A percentile compares a stretch with the other conserved stretches of the same genome.
These are phyloP conservation scores for Caryopteris hybrid DNA, from an alignment of 305 asterid genomes.

Conservation along the genomic window DNA sequence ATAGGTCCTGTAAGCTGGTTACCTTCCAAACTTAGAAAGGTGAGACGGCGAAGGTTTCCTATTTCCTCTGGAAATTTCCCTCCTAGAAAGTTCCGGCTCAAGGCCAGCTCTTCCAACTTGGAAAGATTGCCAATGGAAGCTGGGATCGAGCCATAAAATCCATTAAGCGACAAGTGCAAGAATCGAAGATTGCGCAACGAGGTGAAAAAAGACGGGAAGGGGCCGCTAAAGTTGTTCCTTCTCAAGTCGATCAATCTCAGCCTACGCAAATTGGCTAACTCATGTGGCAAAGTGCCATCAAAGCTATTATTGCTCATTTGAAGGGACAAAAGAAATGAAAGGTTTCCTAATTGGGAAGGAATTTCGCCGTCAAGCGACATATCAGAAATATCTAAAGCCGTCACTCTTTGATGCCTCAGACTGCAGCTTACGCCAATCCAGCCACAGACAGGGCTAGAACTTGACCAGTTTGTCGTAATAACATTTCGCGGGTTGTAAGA, in stretches of 20 bases:
- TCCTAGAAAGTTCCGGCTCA: background rate
- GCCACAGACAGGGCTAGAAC: background rate
- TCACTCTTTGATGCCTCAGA: background rate
- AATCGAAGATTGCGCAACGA: background rate
- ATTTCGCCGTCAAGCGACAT: background rate
- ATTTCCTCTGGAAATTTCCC: background rate
- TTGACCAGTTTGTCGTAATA: background rate
- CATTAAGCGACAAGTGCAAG: background rate
- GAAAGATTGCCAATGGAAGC: background rate
- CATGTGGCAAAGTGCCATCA: background rate
- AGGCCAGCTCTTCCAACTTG: background rate
- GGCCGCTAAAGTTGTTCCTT: background rate
- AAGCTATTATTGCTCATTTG: background rate
- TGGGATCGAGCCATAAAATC: background rate
- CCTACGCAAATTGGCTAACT: background rate
- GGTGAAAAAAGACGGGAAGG: background rate
- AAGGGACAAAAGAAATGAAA: background rate
- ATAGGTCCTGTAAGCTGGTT: background rate
- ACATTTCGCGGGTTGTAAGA: conserved; percentile 1
- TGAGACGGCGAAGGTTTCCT: background rate
- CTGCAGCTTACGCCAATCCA: background rate
- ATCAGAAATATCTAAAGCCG: background rate
- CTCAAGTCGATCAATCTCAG: background rate
- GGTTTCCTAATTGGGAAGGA: background rate
- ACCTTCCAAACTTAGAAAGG: background rate